These are phyloP conservation scores for Prunus padus DNA, from an alignment of 306 rosid species.

Conservation along the genomic window DNA sequence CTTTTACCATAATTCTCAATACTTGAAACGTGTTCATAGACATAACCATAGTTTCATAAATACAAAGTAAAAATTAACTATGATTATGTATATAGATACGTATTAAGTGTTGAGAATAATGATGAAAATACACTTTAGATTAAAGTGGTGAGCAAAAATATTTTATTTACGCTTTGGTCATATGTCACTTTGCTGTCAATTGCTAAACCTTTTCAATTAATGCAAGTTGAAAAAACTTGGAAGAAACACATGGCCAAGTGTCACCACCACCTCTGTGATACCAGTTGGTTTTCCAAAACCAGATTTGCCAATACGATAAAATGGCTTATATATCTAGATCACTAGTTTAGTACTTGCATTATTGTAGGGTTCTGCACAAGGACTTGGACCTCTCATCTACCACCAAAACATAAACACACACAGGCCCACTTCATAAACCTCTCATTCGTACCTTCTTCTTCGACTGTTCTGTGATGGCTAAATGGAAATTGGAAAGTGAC, in stretches of 20 bases:
- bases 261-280: background rate
- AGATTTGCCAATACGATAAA: constrained; percentile 6
- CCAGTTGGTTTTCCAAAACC: constrained; percentile 17
- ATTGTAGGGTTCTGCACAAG: constrained; percentile 35
- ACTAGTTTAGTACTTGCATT: constrained; percentile 26
- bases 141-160: too few relatives aligned
- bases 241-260: constrained; percentile 3
- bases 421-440: constrained; percentile 34
- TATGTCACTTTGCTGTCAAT: background rate
- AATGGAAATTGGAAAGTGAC: constrained; percentile 34
- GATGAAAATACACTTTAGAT: too few relatives aligned
- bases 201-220: background rate
- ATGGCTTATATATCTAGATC: background rate
- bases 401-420: constrained; percentile 19
- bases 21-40: too few relatives aligned
- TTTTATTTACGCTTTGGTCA: constrained; percentile 6
- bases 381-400: constrained; percentile 54
- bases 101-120: too few relatives aligned
- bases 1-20: too few relatives aligned
- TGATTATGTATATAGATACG: too few relatives aligned
- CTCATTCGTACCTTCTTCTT: constrained; percentile 43
- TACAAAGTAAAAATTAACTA: too few relatives aligned
- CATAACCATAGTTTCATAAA: too few relatives aligned
- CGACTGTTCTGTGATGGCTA: constrained; percentile 27
- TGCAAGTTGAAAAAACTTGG: background rate